Base-by-base conservation (phyloP, 2,329 filamentous ascomycete species). In the Sporothrix schenckii region DNA sequence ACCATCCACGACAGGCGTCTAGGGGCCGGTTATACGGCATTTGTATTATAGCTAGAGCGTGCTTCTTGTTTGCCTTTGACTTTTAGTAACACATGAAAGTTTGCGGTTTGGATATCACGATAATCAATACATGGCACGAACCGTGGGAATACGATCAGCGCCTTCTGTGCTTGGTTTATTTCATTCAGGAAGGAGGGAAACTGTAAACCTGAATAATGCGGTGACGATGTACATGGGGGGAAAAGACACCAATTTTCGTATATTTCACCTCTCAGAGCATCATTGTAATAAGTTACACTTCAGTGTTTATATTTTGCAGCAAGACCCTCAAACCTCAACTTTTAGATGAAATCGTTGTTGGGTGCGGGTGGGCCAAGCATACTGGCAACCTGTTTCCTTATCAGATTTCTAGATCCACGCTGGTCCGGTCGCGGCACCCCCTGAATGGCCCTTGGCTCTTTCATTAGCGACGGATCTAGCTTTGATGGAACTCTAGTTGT, bases 391-490 rank as follows among this genome's bases (percentile, higher is more conserved):
- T 88, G 86, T 76, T 88, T 88, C 73, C 86, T 79, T 68, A 85
- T 76, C 65, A 88, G 79, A 39, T 84, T 84, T 52, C 82, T 81
- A 9, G 80, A 80, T 44, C 83, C 79, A n/a, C 83, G 82, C 70
- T 84, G 83, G 71, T 87, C 85, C 21, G 85, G 83, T 47, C 87
- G 82, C 30, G 93, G 93, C n/a, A 93, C 89, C 49, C 94, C 94
- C 78, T 97, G 93, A 52, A 97, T 94, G 73, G 92, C 89, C 71
- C 94, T 87, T 41, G 94, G 94, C 80, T 97, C 94, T 78, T 93
- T 92, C 93, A 98, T 97, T 61, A 97, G 83, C 16, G 89, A 87
- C 4, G 90, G 87, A 76, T 99, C 95, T 11, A 99, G 85, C 77
- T 92, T 94, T 9, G 92, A 89, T 5, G 95, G 95, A 50, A 92